Base-by-base conservation (phyloP, 306 rosid species). In the Malus domestica region DNA sequence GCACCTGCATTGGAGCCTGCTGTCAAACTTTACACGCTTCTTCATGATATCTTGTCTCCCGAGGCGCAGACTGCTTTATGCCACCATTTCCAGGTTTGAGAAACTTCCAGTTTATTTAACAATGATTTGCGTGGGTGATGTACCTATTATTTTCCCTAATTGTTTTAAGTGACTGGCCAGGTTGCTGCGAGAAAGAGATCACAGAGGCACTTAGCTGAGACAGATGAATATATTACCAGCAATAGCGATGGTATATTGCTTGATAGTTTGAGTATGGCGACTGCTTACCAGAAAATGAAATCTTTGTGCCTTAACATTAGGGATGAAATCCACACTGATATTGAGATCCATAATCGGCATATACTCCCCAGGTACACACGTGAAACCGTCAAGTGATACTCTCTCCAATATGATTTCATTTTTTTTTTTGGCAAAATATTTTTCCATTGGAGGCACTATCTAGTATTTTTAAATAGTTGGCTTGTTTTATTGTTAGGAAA, bases 1-100 rank as follows among this genome's bases (percentile, higher is more conserved):
- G 97, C 99, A 0, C 96, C 99, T 78, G 93, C 97, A 19, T 70
- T 96, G 81, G 96, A 90, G 72, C 97, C 98, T 72, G 99, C 99
- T 64, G 97, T 96, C 55, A 90, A 89, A 79, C 91, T 96, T 49
- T 92, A 87, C 88, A 92, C 83, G 63, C 93, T 92, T 80, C 98
- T 96, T 83, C 97, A 92, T 25, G 99, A 96, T 79, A 80, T 96
- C 77, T 85, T 96, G 79, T 90, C 99, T 80, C 98, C 99, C 0
- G 99, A 96, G 96, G 90, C 90, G 38, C 99, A 96, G 82, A 92
- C 87, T 76, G 80, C 96, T 30, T 78, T 96, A 71, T 96, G 99
- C 83, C 99, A 92, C 54, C 86, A 92, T 85, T 96, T 96, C 86
- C 99, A 95, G 99, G 99, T 95, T 80, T 57, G 84, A 44, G 74